Conservation (phyloP, 116 monocot genomes). For the Posidonia oceanica region DNA sequence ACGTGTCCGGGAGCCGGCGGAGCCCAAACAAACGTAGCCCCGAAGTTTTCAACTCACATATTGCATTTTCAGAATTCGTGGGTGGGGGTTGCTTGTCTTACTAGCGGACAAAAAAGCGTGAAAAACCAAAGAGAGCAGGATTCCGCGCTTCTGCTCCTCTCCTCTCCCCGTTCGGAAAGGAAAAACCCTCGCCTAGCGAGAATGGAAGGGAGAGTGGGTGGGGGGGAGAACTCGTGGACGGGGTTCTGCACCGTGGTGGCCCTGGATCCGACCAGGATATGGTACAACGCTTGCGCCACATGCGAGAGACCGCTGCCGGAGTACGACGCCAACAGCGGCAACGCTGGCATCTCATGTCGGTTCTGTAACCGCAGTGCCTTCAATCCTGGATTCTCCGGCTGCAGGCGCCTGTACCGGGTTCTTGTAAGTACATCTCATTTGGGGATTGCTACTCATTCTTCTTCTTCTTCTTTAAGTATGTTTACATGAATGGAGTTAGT, state of each 20-base stretch:
- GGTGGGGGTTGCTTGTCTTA: too few species aligned
- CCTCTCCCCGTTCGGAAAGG: not conserved
- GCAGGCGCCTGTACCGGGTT: slow-evolving; percentile 53
- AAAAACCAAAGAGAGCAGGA: too few species aligned
- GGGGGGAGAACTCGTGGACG: slow-evolving; percentile 22
- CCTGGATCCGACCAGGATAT: slow-evolving; percentile 31
- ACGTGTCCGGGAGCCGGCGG: too few species aligned
- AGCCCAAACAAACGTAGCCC: too few species aligned
- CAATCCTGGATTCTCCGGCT: slow-evolving; percentile 6
- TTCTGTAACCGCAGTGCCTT: slow-evolving; percentile 14
- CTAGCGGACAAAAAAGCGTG: too few species aligned
- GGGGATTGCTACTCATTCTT: too few species aligned
- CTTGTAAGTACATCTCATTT: slow-evolving; percentile 13
- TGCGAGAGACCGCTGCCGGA: slow-evolving; percentile 50
- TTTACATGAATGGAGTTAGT: not conserved
- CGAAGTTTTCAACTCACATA: too few species aligned
- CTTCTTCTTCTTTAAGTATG: not conserved
- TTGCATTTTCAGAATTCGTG: too few species aligned
- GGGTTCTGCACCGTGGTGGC: slow-evolving; percentile 51
- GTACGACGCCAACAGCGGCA: not conserved
- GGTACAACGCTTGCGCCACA: slow-evolving; percentile 51
- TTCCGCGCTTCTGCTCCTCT: too few species aligned
- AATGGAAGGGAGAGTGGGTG: not conserved
- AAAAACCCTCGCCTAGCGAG: slow-evolving; percentile 2
- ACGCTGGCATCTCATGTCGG: slow-evolving; percentile 2